These are phyloP conservation scores for Sporisorium sorghi DNA, from an alignment of 1,284 basidiomycete species.

Conservation along the genomic window DNA sequence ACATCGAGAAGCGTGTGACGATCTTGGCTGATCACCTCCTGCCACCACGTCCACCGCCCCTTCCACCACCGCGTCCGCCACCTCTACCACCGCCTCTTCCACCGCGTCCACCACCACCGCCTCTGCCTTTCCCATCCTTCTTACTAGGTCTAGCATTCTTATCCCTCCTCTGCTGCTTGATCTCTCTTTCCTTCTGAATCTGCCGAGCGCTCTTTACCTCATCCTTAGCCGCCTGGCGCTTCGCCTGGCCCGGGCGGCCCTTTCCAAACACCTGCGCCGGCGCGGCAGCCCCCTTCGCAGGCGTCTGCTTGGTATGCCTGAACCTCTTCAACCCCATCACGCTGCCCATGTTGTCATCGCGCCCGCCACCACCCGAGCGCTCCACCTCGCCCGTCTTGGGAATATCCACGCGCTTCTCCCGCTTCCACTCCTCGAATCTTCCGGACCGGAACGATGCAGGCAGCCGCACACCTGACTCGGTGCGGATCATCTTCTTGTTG, in stretches of 20 bases:
- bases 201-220: conserved; percentile 60
- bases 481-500: conserved; percentile 92
- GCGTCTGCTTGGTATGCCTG: conserved; percentile 56
- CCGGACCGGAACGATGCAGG: conserved; percentile 94
- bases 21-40: conserved; percentile 10
- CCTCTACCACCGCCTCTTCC: conserved; percentile 11
- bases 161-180: conserved; percentile 54
- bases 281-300: conserved; percentile 39
- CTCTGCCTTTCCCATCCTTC: conserved; percentile 24
- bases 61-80: conserved; percentile 10
- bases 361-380: conserved; percentile 29
- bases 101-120: conserved; percentile 21
- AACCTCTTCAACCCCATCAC: conserved; percentile 48
- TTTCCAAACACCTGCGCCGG: conserved; percentile 40
- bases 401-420: conserved; percentile 78
- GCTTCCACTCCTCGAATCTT: conserved; percentile 94
- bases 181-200: conserved; percentile 60
- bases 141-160: conserved; percentile 64
- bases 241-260: conserved; percentile 44
- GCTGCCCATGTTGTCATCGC: conserved; percentile 71
- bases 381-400: conserved; percentile 86
- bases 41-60: conserved; percentile 13
- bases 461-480: conserved; percentile 90
- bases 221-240: conserved; percentile 45
- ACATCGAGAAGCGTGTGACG: neutral